These are phyloP conservation scores for Aaosphaeria arxii DNA, from an alignment of 2,329 filamentous ascomycete genomes.

Conservation along the genomic window DNA sequence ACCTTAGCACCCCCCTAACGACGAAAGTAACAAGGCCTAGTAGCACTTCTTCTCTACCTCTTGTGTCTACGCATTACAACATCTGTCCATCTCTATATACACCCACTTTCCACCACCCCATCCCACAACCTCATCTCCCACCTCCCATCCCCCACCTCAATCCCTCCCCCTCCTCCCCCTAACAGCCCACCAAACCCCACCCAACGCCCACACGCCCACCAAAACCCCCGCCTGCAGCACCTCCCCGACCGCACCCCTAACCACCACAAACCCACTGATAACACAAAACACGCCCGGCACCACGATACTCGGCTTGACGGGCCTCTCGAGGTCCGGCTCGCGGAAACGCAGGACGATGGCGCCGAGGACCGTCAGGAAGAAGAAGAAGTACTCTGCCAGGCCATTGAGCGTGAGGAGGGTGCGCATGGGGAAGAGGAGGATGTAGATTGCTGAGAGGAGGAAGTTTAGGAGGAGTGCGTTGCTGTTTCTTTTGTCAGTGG, in stretches of 20 bases:
- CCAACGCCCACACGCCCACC: constrained; percentile 26
- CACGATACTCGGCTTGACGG: constrained; percentile 56
- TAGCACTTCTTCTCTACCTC: too few species aligned
- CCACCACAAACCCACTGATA: constrained; percentile 48
- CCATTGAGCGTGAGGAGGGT: constrained; percentile 54
- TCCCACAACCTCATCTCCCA: background rate
- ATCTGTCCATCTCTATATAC: too few species aligned
- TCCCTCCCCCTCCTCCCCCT: constrained; percentile 2
- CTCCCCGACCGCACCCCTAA: constrained; percentile 34
- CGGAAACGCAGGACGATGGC: constrained; percentile 56
- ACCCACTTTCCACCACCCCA: background rate
- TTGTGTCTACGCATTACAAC: too few species aligned
- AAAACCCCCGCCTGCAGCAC: constrained; percentile 29
- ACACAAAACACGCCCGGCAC: constrained; percentile 55
- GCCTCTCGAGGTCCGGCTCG: constrained; percentile 54
- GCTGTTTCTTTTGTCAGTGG: constrained; percentile 5
- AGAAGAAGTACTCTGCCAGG: constrained; percentile 55
- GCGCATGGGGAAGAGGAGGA: constrained; percentile 61
- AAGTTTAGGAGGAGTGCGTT: constrained; percentile 34
- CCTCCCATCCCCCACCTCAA: background rate
- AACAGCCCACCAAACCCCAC: constrained; percentile 9
- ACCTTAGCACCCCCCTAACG: too few species aligned
- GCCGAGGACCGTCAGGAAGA: constrained; percentile 62
- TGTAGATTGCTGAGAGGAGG: constrained; percentile 53
- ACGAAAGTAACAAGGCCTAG: too few species aligned